Conservation (phyloP, 2,329 filamentous ascomycete species). For the Alternaria burnsii region DNA sequence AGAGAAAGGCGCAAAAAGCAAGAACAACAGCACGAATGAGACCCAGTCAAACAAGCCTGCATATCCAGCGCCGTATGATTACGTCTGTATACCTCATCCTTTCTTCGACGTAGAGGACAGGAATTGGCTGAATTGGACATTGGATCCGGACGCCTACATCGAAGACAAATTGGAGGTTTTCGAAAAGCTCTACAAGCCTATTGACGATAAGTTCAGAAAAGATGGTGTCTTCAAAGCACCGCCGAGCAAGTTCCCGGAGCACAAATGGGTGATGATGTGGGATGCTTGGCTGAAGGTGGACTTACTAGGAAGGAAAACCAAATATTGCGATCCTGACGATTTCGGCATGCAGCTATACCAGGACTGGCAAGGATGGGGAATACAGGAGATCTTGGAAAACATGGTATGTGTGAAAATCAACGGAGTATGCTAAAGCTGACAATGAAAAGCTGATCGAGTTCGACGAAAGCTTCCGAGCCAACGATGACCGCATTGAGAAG, state of each 20-base stretch:
- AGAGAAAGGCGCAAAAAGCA: not conserved
- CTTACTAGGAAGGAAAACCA: constrained; percentile 4
- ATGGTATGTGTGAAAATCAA: constrained; percentile 10
- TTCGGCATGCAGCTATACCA: constrained; percentile 28
- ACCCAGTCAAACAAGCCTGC: not conserved
- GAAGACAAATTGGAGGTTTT: constrained; percentile 9
- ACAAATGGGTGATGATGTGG: constrained; percentile 35
- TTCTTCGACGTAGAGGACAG: constrained; percentile 21
- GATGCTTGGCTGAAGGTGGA: constrained; percentile 19
- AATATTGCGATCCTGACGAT: constrained; percentile 24
- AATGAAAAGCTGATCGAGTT: constrained; percentile 24
- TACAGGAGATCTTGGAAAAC: constrained; percentile 25
- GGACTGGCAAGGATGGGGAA: constrained; percentile 23
- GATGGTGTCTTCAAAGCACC: constrained; percentile 11
- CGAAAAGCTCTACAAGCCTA: constrained; percentile 8
- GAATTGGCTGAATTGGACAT: constrained; percentile 12
- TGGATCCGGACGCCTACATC: constrained; percentile 4
- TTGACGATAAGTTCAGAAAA: constrained; percentile 12
- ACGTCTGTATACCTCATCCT: constrained; percentile 25
- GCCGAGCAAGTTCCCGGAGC: constrained; percentile 14
- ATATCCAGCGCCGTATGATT: constrained; percentile 15
- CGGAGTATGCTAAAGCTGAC: not conserved
- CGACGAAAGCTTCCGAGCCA: constrained; percentile 16
- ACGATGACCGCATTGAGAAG: constrained; percentile 15
- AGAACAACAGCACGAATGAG: not conserved